Evolutionary conservation across 1,284 basidiomycete species (phyloP).

Genomic region (Rhodotorula sp.): DNA sequence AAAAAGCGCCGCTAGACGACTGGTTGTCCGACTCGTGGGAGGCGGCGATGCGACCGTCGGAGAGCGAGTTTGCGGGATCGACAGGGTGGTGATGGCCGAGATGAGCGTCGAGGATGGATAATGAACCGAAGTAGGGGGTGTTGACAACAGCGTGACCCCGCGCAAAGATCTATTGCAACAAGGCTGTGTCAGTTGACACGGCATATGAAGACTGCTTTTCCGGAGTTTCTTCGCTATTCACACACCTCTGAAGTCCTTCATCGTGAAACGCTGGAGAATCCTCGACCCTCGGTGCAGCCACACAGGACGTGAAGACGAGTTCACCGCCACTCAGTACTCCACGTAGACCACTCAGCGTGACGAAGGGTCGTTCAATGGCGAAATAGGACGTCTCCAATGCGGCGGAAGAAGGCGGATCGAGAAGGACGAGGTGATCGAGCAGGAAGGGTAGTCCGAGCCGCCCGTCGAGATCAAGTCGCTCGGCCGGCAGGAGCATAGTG

Average conservation of each 20-base stretch:
- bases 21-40: slow-evolving; percentile 13
- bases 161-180: background rate
- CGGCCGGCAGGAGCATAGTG: slow-evolving; percentile 30
- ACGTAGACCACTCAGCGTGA: slow-evolving; percentile 28
- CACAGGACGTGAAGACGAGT: slow-evolving; percentile 24
- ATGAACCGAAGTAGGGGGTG: slow-evolving; percentile 1
- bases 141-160: background rate
- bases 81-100: slow-evolving; percentile 13
- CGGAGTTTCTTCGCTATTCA: too few species aligned
- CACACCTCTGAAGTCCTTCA: slow-evolving; percentile 17
- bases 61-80: slow-evolving; percentile 17
- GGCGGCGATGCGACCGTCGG: background rate
- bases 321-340: slow-evolving; percentile 18
- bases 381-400: background rate
- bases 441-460: slow-evolving; percentile 22
- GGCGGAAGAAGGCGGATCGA: slow-evolving; percentile 10
- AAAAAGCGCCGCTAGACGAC: slow-evolving; percentile 40
- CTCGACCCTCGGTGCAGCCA: background rate
- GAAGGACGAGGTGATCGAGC: slow-evolving; percentile 34
- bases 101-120: slow-evolving; percentile 19
- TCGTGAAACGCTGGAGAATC: background rate
- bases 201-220: background rate
- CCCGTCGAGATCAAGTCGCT: slow-evolving; percentile 19
- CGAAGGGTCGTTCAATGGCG: slow-evolving; percentile 12
- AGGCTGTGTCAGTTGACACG: background rate